Evolutionary conservation across 371 early-diverging fungal species (phyloP).

Genomic region (Gilbertella persicaria): DNA sequence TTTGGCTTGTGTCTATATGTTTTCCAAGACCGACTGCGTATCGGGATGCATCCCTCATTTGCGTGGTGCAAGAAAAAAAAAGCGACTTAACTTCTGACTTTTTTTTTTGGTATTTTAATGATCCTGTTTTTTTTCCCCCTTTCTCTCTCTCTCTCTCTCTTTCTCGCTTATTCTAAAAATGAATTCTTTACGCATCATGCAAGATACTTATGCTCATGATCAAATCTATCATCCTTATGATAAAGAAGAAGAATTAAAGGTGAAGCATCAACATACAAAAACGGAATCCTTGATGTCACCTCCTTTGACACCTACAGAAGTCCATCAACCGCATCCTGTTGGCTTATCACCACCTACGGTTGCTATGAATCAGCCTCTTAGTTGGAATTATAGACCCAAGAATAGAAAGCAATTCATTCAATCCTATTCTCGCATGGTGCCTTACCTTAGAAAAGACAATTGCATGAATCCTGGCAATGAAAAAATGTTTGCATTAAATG

Average conservation of each 20-base stretch:
- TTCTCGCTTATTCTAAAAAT: constrained; percentile 9
- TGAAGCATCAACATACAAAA: constrained; percentile 1
- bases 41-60: constrained; percentile 28
- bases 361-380: neutral
- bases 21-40: constrained; percentile 28
- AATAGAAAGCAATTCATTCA: constrained; percentile 21
- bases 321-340: neutral
- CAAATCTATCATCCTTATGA: neutral
- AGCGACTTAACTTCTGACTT: constrained; percentile 8
- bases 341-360: neutral
- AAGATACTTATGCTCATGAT: constrained; percentile 12
- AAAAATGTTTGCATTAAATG: constrained; percentile 25
- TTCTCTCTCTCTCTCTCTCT: constrained; percentile 4
- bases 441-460: constrained; percentile 11
- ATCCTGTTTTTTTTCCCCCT: constrained; percentile 4
- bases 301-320: constrained; percentile 34
- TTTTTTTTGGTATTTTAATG: constrained; percentile 1
- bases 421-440: constrained; percentile 23
- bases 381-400: constrained; percentile 7
- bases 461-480: constrained; percentile 1
- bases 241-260: constrained; percentile 1
- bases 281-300: constrained; percentile 26
- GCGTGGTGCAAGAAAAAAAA: constrained; percentile 23
- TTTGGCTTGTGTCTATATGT: constrained; percentile 1
- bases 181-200: constrained; percentile 17